Evolutionary conservation across 1,284 basidiomycete species (phyloP), one percentile per base, ranked within the genome.

Genomic region (Moesziomyces globuligerus): DNA sequence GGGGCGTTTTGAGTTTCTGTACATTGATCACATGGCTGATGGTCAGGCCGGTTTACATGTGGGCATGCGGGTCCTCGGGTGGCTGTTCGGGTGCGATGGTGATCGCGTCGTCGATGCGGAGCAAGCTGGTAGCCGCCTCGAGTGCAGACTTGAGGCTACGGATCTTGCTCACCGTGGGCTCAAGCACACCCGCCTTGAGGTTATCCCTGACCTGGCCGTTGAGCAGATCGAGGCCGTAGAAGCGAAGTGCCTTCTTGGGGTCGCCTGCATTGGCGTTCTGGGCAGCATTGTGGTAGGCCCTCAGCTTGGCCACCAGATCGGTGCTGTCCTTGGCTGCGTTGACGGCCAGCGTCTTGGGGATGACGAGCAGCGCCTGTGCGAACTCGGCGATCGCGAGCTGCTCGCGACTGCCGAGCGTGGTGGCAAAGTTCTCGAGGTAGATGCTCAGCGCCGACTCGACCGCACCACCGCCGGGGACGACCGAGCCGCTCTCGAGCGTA

Each of bases 321-420:
- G 95, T 98, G 45, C 94, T 94, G 84, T 99, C 96, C 83, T 98
- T 98, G 38, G 94, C 96, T 29, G 96, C 96, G 83, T 99, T 99
- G 66, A 98, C 92, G 2, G 96, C 91, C 21, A 99, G 89, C 21
- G 91, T 94, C 86, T 98, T 98, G 61, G 95, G 65, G 76, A 99
- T 98, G 18, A 94, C 89, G 38, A 98, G 86, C 49, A 99, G 87
- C 4, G 96, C 92, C 74, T 88, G 87, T 32, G 96, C 95, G 83
- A 98, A 98, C 83, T 99, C 96, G 34, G 95, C 96, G 77, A 99
- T 98, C 25, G 96, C 96, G 43, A 99, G 87, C 84, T 99, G 96
- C 85, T 99, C 96, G 77, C 96, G 88, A 28, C 94, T 98, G 41
- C 95, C 95, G 53, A 74, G 85, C 20, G 94, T 98, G 7, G 93